Evolutionary conservation across 2,329 filamentous ascomycete species (phyloP), one percentile per base, ranked within the genome.

Genomic region (Botrytis byssoidea): DNA sequence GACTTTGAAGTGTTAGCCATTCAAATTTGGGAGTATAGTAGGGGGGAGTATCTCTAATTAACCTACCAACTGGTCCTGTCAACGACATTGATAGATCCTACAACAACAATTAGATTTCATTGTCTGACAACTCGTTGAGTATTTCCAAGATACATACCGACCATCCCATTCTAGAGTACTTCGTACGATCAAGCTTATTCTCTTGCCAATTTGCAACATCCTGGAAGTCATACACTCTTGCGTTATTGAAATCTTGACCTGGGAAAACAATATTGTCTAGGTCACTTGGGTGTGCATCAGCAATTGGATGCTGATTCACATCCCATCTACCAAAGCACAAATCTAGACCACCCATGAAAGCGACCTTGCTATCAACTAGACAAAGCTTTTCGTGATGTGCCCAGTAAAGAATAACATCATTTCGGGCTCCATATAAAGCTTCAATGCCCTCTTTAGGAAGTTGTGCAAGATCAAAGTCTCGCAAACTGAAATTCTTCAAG

Each of bases 221-320:
- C 64, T 90, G 86, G 81, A 96, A 95, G 82, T 96, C 95, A 81
- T 92, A 92, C 48, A 97, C 90, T 70, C 90, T 87, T 37, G 94
- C 93, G 78, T 97, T 97, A 83, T 97, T 97, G 85, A 93, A 97
- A 79, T 97, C 95, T 80, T 97, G 95, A 1, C 95, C 94, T 0
- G 94, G 93, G 82, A 95, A 97, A 18, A 97, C 82, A 61, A 93
- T 93, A 40, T 88, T 85, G 74, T 93, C 89, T 37, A 97, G 81
- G 81, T 97, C 88, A 4, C 89, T 89, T 0, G 94, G 93, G 80
- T 97, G 94, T 22, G 90, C 91, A 71, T 81, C 80, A 20, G 94
- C 89, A 76, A 97, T 94, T 1, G 92, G 89, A 81, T 98, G 95
- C 84, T 91, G 90, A 81, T 93, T 93, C 10, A 93, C 97, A 79